These are phyloP conservation scores for Penicillium riverlandense DNA, from an alignment of 495 filamentous ascomycete genomes.

Conservation along the genomic window DNA sequence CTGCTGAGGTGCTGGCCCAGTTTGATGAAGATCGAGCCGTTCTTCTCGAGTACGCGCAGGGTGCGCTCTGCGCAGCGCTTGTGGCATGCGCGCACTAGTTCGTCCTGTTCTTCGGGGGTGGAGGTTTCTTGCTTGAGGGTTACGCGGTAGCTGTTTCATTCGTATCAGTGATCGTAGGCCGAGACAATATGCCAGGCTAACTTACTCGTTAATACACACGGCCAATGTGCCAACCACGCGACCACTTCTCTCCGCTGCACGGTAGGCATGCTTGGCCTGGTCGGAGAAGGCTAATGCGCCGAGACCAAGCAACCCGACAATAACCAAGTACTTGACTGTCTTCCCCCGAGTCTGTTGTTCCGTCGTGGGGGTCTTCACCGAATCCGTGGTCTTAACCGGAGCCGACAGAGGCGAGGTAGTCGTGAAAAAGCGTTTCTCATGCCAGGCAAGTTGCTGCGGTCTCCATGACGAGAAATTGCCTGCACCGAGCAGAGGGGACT, in stretches of 20 bases:
- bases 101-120: slow-evolving; percentile 52
- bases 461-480: neutral
- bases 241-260: slow-evolving; percentile 67
- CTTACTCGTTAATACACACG: slow-evolving; percentile 87
- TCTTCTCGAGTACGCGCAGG: slow-evolving; percentile 79
- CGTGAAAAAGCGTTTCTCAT: slow-evolving; percentile 8
- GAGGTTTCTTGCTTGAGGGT: slow-evolving; percentile 62
- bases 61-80: slow-evolving; percentile 88
- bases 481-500: neutral
- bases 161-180: neutral
- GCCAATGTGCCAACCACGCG: slow-evolving; percentile 71
- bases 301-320: slow-evolving; percentile 45
- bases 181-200: slow-evolving; percentile 2
- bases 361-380: neutral
- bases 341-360: slow-evolving; percentile 18
- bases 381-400: neutral
- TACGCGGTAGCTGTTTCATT: slow-evolving; percentile 60
- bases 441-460: neutral
- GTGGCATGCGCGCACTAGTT: slow-evolving; percentile 75
- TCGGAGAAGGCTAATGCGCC: slow-evolving; percentile 63
- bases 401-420: slow-evolving; percentile 10
- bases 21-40: slow-evolving; percentile 98
- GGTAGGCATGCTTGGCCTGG: slow-evolving; percentile 63
- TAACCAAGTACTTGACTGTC: slow-evolving; percentile 40
- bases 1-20: slow-evolving; percentile 93